Base-by-base conservation (phyloP, 2,329 filamentous ascomycete genomes). In the Fonsecaea nubica region DNA sequence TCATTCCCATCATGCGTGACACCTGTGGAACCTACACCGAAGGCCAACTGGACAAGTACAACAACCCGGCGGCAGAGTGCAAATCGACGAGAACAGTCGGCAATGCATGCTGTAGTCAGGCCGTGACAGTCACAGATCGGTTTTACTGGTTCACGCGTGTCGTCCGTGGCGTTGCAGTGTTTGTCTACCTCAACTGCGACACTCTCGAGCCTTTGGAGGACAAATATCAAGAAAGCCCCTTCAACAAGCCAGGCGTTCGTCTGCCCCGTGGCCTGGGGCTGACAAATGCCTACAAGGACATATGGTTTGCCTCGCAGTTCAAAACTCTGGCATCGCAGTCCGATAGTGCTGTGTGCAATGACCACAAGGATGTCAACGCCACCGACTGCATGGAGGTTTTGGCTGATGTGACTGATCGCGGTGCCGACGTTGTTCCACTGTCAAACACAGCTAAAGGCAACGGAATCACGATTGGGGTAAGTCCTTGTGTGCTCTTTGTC, bases 71-170 rank as follows among this genome's bases (percentile, higher is more conserved):
- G 30, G 30, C 30, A 32, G 30, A 32, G 30, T 32, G 30, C 30
- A 32, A 32, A 32, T 4, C 6, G 4, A 38, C 35, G 9, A 38
- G 9, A 12, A 62, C 36, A 25, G 13, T 45, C 2, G 40, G 33
- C 42, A 66, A 66, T 32, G 40, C 45, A 15, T 66, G 64, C 48
- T 45, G 30, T 25, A 45, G 33, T 12, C n/a, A 62, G 30, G 42
- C 91, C 89, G 77, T 98, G 93, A 67, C 96, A 92, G 55, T 88
- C 90, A 12, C 38, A 12, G 45, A 42, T 18, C 12, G 38, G 6
- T 18, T 21, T 30, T 32, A 15, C 3, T 54, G 52, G 52, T 33
- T 15, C 33, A n/a, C 15, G 38, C 32, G 38, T 36, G 18, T 25
- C 21, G 15, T 66, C 45, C 53, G 53, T 32, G 64, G 64, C 21